Evolutionary conservation across 805 yeast genomes (phyloP), one percentile per base, ranked within the genome.

Genomic region (Candida argentea): DNA sequence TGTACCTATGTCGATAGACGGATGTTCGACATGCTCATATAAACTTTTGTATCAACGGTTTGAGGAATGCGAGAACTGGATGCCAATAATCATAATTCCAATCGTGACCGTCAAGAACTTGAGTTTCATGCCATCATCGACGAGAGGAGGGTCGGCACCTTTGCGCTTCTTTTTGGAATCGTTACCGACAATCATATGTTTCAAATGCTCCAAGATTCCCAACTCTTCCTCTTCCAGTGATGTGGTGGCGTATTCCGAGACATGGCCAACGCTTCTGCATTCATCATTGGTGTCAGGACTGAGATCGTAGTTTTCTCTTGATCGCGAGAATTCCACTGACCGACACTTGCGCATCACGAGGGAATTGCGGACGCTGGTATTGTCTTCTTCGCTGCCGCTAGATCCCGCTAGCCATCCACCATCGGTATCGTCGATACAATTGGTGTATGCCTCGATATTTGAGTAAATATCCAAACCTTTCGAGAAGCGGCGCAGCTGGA

Each of bases 61-160:
- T n/a, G n/a, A n/a, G n/a, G 41, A 48, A 24, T 43, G 42, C 17
- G 65, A 54, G 32, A 60, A 55, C 31, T 52, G 49, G 22, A 60
- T 39, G 1, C 64, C 66, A 22, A 62, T 42, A 22, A 62, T 52
- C 33, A 57, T 44, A 4, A 62, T 61, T 12, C 67, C 67, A 22
- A 62, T 40, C 6, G 65, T 61, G 20, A 62, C 51, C 25, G 63
- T 55, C 24, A 62, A 45, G 30, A 62, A 62, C 39, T 59, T 62
- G 36, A 57, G 57, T 42, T 55, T 58, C 33, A 62, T 44, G 20
- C 48, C 43, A 36, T 62, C 68, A 28, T 62, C 67, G 18, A 54
- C 61, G 20, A 52, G 38, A 11, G 37, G 33, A 19, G 46, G 52
- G 22, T 45, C 39, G 12, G 37, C 40, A 16, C 40, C 43, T 21